A percentile compares a stretch with the other conserved stretches of the same genome.
Evolutionary conservation across 208 protist species (phyloP).

Genomic region (Trypanosomatidae sp.): DNA sequence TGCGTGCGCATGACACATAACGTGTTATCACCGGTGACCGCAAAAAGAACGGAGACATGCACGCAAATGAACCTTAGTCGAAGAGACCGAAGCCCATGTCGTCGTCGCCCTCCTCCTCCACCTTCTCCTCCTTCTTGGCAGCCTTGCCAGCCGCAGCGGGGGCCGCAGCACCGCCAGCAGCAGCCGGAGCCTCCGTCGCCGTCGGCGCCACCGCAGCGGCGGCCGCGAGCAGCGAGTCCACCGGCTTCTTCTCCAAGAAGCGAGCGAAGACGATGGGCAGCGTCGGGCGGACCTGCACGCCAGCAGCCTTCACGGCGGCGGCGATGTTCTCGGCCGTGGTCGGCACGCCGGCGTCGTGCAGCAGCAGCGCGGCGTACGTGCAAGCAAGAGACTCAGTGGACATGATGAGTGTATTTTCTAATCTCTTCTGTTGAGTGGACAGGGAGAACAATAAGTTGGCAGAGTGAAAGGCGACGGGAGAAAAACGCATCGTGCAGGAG

Average conservation of each 20-base stretch:
- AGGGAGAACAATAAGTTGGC: no score
- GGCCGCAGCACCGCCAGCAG: conserved; percentile 40
- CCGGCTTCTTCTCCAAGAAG: conserved; percentile 82
- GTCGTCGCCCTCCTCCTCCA: conserved; percentile 87
- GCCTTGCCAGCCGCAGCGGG: no score
- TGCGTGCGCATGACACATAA: no score
- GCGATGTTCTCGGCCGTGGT: conserved; percentile 77
- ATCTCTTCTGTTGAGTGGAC: no score
- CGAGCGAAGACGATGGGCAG: conserved; percentile 82
- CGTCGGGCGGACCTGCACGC: conserved; percentile 65
- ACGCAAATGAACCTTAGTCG: no score
- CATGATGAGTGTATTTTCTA: no score
- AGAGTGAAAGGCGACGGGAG: no score
- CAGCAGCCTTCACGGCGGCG: conserved; percentile 64
- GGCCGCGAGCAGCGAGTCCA: conserved; percentile 66
- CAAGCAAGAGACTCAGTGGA: conserved; percentile 73
- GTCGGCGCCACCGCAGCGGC: conserved; percentile 46
- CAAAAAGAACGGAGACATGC: no score
- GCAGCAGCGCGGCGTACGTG: conserved; percentile 82
- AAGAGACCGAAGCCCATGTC: conserved; percentile 93
- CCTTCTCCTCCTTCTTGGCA: conserved; percentile 50
- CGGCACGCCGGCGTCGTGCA: conserved; percentile 71
- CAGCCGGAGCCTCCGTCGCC: conserved; percentile 36
- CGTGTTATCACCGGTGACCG: no score
- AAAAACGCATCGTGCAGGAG: no score